Evolutionary conservation across 23 red algal species (phyloP).

Genomic region (Gracilariopsis chorda): DNA sequence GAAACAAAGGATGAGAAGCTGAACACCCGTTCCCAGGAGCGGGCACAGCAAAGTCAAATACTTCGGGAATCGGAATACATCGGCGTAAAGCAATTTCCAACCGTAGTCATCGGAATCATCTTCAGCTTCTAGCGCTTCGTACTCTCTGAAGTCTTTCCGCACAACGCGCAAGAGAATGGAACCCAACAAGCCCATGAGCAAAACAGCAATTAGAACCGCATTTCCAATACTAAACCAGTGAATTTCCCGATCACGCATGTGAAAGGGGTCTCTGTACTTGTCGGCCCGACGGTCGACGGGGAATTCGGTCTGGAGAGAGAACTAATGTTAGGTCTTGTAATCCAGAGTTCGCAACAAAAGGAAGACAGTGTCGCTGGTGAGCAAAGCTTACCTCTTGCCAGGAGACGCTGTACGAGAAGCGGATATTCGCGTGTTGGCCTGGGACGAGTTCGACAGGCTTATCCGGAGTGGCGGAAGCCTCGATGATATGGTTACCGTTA

Average conservation of each 20-base stretch:
- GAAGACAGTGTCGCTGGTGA: background rate
- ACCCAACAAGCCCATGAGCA: constrained; percentile 38
- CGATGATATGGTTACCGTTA: constrained; percentile 55
- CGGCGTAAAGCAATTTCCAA: constrained; percentile 59
- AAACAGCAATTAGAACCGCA: constrained; percentile 40
- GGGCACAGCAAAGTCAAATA: constrained; percentile 31
- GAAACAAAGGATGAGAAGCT: constrained; percentile 34
- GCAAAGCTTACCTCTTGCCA: constrained; percentile 61
- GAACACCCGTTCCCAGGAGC: constrained; percentile 58
- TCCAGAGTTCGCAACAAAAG: background rate
- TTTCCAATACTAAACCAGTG: constrained; percentile 97
- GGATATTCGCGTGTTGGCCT: constrained; percentile 29
- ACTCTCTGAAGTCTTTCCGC: constrained; percentile 64
- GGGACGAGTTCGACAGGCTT: constrained; percentile 32
- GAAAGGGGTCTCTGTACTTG: constrained; percentile 66
- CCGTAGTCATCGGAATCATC: constrained; percentile 63
- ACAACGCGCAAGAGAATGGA: constrained; percentile 67
- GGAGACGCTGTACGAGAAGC: constrained; percentile 41
- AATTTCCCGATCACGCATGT: constrained; percentile 57
- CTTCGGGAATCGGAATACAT: constrained; percentile 67
- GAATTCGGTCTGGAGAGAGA: constrained; percentile 29
- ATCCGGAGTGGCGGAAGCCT: constrained; percentile 48
- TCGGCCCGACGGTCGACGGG: constrained; percentile 37
- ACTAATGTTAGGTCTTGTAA: background rate
- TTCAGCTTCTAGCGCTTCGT: constrained; percentile 53